Evolutionary conservation across 805 yeast species (phyloP).

Genomic region (Candida ulmi): DNA sequence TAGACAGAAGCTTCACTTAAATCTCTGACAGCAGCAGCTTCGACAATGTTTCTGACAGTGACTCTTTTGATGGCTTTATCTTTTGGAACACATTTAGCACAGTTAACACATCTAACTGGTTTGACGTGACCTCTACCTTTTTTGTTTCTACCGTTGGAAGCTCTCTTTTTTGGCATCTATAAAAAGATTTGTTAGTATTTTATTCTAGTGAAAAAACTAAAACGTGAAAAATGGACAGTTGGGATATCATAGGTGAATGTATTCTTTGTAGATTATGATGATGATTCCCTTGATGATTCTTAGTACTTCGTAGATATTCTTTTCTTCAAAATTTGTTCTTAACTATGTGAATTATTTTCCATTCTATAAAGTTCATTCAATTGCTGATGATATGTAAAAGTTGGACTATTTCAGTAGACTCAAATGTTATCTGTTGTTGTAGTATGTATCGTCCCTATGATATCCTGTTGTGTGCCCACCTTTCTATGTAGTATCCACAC

Average conservation of each 20-base stretch:
- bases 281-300: no score
- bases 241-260: no score
- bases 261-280: no score
- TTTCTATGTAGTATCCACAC: not conserved
- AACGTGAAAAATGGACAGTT: no score
- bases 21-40: conserved; percentile 99
- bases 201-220: no score
- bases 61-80: conserved; percentile 99
- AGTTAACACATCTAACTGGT: conserved; percentile 99
- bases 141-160: conserved; percentile 99
- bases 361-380: no score
- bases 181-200: conserved; percentile 14
- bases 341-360: no score
- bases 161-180: conserved; percentile 99
- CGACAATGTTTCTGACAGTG: conserved; percentile 99
- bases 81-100: conserved; percentile 99
- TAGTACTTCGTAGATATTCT: no score
- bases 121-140: conserved; percentile 99
- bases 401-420: no score
- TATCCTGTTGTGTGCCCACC: not conserved
- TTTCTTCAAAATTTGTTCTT: no score
- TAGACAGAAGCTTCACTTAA: conserved; percentile 99
- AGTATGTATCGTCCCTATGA: not conserved
- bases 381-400: no score
- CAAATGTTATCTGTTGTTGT: not conserved